Evolutionary conservation across 148 eudicot genomes (phyloP).

Genomic region (Cornus suecica): DNA sequence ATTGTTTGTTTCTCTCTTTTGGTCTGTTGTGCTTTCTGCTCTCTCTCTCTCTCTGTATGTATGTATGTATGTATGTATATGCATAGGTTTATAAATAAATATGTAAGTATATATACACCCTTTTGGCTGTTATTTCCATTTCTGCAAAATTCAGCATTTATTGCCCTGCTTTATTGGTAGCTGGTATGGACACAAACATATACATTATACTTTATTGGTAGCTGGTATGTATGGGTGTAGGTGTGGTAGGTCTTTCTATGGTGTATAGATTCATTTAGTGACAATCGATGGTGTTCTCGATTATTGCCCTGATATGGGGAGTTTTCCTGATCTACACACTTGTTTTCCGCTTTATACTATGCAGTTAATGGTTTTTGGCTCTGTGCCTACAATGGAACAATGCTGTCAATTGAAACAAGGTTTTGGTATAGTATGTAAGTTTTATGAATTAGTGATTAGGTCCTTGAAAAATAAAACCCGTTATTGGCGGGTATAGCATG

Average conservation of each 20-base stretch:
- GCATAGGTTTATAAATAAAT: too few species aligned
- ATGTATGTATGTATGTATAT: too few species aligned
- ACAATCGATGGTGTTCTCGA: neutral
- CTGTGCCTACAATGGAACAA: neutral
- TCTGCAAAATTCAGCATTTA: neutral
- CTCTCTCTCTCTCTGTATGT: too few species aligned
- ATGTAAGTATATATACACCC: too few species aligned
- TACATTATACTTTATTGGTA: neutral
- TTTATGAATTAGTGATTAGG: neutral
- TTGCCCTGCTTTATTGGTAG: neutral
- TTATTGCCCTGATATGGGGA: neutral
- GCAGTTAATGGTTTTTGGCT: neutral
- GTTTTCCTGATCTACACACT: neutral
- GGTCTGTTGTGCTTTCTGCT: neutral
- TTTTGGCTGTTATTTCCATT: neutral
- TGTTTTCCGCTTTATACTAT: neutral
- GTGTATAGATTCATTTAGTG: neutral
- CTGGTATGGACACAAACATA: too few species aligned
- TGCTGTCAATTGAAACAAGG: neutral
- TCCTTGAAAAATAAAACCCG: neutral
- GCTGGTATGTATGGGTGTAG: neutral
- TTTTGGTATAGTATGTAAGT: neutral
- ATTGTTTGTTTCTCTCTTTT: neutral
- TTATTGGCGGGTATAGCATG: neutral
- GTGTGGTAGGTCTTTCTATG: neutral